Percentiles rank a stretch among this genome's conserved stretches.
Conservation (phyloP, 805 yeast species). For the Dipodascus albidus region DNA sequence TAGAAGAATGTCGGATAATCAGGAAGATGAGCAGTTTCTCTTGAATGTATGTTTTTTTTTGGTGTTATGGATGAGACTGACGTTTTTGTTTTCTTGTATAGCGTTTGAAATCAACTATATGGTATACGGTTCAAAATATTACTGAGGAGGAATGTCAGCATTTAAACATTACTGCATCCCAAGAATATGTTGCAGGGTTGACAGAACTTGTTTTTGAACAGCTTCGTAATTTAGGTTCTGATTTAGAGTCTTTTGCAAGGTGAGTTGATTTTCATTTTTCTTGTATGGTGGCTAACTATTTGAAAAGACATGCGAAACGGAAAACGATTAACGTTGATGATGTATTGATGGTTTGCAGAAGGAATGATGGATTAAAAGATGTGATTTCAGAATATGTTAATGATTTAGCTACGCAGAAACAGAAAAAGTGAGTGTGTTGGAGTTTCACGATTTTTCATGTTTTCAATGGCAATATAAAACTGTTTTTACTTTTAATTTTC, state of each 20-base stretch:
- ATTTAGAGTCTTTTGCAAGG: slow-evolving; percentile 22
- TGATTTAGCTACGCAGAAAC: slow-evolving; percentile 1
- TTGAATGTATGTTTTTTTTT: neutral
- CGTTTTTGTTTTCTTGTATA: neutral
- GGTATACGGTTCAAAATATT: slow-evolving; percentile 21
- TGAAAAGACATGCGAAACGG: slow-evolving; percentile 21
- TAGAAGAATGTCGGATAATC: neutral
- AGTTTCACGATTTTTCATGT: too few relatives aligned
- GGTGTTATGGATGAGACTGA: neutral
- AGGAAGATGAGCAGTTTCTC: neutral
- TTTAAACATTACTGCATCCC: slow-evolving; percentile 18
- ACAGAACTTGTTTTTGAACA: slow-evolving; percentile 24
- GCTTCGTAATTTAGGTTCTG: slow-evolving; percentile 19
- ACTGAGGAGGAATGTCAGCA: slow-evolving; percentile 20
- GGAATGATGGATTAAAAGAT: slow-evolving; percentile 19
- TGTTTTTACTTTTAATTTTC: too few relatives aligned
- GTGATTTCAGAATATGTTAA: slow-evolving; percentile 16
- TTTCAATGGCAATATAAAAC: too few relatives aligned
- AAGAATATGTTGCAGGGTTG: slow-evolving; percentile 23
- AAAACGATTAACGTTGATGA: slow-evolving; percentile 20
- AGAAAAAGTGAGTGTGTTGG: neutral
- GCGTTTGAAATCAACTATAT: slow-evolving; percentile 19
- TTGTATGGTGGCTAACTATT: neutral
- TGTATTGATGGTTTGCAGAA: slow-evolving; percentile 21
- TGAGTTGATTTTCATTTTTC: too few relatives aligned